A percentile compares a stretch with the other conserved stretches of the same genome.
Conservation (phyloP, 2,329 filamentous ascomycete genomes). For the Verruconis gallopava region DNA sequence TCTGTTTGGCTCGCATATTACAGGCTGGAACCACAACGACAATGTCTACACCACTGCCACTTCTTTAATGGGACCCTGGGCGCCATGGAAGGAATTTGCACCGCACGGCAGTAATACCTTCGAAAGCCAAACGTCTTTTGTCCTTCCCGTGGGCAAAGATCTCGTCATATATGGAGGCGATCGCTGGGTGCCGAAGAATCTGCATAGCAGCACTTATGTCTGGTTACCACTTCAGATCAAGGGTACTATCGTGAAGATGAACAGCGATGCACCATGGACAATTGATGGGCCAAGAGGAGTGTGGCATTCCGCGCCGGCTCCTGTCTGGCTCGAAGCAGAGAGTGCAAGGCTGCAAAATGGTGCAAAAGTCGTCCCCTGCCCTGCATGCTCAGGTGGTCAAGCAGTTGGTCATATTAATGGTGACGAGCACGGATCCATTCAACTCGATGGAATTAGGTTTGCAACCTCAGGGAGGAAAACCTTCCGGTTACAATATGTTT, state of each 20-base stretch:
- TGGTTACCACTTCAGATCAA: conserved; percentile 48
- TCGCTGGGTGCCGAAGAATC: conserved; percentile 48
- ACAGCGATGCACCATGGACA: conserved; percentile 44
- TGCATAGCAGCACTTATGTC: conserved; percentile 48
- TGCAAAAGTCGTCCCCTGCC: conserved; percentile 36
- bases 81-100: conserved; percentile 46
- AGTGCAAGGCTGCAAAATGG: conserved; percentile 30
- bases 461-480: conserved; percentile 36
- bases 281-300: conserved; percentile 30
- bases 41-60: conserved; percentile 50
- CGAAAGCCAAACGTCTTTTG: conserved; percentile 46
- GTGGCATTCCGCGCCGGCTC: conserved; percentile 31
- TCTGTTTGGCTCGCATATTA: conserved; percentile 12
- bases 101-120: conserved; percentile 45
- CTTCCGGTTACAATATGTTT: conserved; percentile 42
- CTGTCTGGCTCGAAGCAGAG: conserved; percentile 42
- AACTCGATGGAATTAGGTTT: conserved; percentile 32
- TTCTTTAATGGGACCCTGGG: conserved; percentile 47
- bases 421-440: conserved; percentile 36
- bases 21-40: conserved; percentile 46
- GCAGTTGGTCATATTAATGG: conserved; percentile 37
- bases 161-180: conserved; percentile 51
- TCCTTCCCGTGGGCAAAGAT: conserved; percentile 34
- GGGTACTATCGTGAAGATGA: conserved; percentile 37
- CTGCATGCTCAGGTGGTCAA: conserved; percentile 36